Conservation (phyloP, 495 filamentous ascomycete genomes). For the Monascus purpureus region DNA sequence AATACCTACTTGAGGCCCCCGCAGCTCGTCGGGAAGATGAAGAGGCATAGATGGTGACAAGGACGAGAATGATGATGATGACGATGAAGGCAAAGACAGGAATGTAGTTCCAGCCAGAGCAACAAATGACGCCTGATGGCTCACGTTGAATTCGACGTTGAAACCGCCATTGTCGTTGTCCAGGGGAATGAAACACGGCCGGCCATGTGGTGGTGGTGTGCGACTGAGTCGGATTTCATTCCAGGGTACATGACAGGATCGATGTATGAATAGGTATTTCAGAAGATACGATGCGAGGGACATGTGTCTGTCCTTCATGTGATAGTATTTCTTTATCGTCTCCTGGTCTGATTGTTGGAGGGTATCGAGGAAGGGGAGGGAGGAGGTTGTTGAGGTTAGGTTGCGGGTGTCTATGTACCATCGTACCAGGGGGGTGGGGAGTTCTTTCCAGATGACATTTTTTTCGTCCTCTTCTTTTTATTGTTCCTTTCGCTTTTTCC, state of each 20-base stretch:
- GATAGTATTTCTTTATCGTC: constrained; percentile 22
- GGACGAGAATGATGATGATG: background rate
- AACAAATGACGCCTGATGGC: constrained; percentile 73
- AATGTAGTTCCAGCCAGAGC: constrained; percentile 37
- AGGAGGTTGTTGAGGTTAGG: constrained; percentile 14
- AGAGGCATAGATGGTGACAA: too few relatives aligned
- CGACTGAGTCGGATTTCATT: constrained; percentile 43
- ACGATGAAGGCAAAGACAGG: constrained; percentile 12
- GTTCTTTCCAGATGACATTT: too few relatives aligned
- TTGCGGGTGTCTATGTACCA: constrained; percentile 34
- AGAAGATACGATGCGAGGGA: constrained; percentile 61
- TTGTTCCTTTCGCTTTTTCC: too few relatives aligned
- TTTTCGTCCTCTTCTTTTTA: too few relatives aligned
- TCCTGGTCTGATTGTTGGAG: constrained; percentile 22
- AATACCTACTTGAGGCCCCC: constrained; percentile 35
- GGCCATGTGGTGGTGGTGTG: constrained; percentile 43
- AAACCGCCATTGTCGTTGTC: constrained; percentile 8
- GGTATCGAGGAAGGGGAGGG: constrained; percentile 23
- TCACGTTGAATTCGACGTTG: constrained; percentile 70
- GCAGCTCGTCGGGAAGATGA: too few relatives aligned
- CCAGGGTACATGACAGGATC: constrained; percentile 53
- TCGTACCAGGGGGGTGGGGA: too few relatives aligned
- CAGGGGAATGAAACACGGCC: constrained; percentile 43
- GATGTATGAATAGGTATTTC: constrained; percentile 61
- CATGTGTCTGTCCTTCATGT: constrained; percentile 29